phyloP scores from a whole-genome alignment of 345 rosid species.

The Zanthoxylum bungeanum region DNA sequence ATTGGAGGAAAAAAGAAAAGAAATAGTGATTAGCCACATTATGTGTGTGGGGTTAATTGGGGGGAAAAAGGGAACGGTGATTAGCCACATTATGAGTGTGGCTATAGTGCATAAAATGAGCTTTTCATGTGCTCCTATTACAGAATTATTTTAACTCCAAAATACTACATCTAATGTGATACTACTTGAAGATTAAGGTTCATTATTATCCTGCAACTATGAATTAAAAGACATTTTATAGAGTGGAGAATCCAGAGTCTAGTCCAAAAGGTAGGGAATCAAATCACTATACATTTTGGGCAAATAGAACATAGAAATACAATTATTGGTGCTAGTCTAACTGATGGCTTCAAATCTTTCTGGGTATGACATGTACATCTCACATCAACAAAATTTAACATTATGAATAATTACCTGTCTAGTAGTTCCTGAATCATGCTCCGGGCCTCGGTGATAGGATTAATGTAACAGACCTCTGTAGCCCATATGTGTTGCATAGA shows the following conservation, averaged over 20 bases:
- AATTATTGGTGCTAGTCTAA: neutral
- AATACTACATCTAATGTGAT: neutral
- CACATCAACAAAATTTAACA: neutral
- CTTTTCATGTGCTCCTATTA: neutral
- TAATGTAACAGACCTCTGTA: constrained; percentile 38
- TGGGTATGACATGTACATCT: neutral
- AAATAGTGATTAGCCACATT: too few species aligned
- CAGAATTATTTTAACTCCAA: neutral
- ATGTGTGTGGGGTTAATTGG: too few species aligned
- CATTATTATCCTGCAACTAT: neutral
- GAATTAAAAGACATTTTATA: neutral
- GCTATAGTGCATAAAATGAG: neutral
- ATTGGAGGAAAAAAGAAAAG: too few species aligned
- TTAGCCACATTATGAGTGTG: too few species aligned
- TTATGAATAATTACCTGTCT: constrained; percentile 18
- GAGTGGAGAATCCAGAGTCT: neutral
- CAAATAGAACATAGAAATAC: neutral
- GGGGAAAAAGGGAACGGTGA: too few species aligned
- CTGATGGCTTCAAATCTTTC: neutral
- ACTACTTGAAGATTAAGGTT: neutral
- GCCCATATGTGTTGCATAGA: constrained; percentile 61
- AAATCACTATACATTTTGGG: neutral
- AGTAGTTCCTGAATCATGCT: constrained; percentile 39
- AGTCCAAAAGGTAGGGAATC: neutral
- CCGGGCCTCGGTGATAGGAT: constrained; percentile 56